Evolutionary conservation across 2,329 filamentous ascomycete species (phyloP).

Genomic region (Capronia americana): DNA sequence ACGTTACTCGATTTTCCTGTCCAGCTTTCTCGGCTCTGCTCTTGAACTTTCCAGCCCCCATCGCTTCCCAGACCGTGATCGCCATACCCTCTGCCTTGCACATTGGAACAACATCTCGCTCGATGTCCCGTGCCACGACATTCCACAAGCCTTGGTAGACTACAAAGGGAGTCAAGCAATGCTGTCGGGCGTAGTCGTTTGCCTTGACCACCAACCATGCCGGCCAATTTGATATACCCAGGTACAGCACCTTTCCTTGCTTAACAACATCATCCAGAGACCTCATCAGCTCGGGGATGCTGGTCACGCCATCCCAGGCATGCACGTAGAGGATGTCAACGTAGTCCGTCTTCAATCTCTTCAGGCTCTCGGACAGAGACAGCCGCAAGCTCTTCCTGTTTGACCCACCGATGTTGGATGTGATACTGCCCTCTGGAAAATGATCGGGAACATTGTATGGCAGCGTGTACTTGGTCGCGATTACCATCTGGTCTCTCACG

Average conservation of each 20-base stretch:
- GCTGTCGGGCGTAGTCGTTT: constrained; percentile 66
- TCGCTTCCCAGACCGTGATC: constrained; percentile 61
- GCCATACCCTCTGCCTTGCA: constrained; percentile 66
- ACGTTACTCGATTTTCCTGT: constrained; percentile 24
- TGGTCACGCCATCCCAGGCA: constrained; percentile 68
- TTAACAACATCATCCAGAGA: constrained; percentile 67
- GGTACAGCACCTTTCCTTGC: constrained; percentile 69
- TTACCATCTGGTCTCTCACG: constrained; percentile 58
- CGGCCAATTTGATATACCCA: constrained; percentile 53
- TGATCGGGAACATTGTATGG: constrained; percentile 43
- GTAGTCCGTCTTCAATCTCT: constrained; percentile 46
- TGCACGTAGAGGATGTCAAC: constrained; percentile 48
- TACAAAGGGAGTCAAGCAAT: constrained; percentile 71
- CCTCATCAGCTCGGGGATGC: constrained; percentile 72
- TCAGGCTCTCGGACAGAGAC: constrained; percentile 44
- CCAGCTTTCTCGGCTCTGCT: constrained; percentile 45
- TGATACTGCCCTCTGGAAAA: constrained; percentile 10
- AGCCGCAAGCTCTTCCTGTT: constrained; percentile 44
- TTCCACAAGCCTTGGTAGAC: constrained; percentile 72
- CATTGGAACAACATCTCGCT: constrained; percentile 74
- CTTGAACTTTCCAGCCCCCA: constrained; percentile 61
- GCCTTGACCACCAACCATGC: constrained; percentile 51
- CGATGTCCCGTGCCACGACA: constrained; percentile 67
- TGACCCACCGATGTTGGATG: constrained; percentile 52
- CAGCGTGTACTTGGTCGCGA: constrained; percentile 62